A percentile compares a stretch with the other conserved stretches of the same genome.
Evolutionary conservation across 2,329 filamentous ascomycete genomes (phyloP).

Genomic region (Exserohilum turcica): DNA sequence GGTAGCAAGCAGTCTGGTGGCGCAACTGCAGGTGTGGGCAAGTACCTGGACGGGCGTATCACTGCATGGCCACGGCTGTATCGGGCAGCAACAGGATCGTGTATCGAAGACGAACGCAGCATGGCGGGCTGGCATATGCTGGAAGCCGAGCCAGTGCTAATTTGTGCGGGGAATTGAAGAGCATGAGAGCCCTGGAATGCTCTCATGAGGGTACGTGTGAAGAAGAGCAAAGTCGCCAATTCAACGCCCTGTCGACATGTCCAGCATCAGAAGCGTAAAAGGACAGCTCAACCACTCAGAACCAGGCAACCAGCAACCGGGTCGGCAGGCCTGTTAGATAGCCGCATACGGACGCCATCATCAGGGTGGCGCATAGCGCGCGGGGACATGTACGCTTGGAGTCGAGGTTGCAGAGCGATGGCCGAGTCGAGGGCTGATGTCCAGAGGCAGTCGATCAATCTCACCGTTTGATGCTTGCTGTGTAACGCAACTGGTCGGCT

Average conservation of each 20-base stretch:
- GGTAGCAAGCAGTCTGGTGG: conserved; percentile 30
- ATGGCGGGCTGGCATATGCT: background rate
- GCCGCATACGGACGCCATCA: conserved; percentile 31
- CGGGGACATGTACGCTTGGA: conserved; percentile 41
- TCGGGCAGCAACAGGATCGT: conserved; percentile 17
- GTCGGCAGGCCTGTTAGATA: conserved; percentile 29
- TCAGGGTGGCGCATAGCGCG: conserved; percentile 33
- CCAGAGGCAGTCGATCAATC: conserved; percentile 26
- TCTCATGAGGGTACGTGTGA: conserved; percentile 21
- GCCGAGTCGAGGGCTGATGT: conserved; percentile 33
- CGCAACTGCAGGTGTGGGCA: conserved; percentile 36
- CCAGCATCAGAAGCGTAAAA: conserved; percentile 17
- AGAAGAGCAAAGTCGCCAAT: background rate
- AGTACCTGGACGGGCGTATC: conserved; percentile 25
- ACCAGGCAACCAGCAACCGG: conserved; percentile 31
- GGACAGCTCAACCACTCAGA: conserved; percentile 22
- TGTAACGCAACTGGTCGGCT: conserved; percentile 36
- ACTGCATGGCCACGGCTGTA: conserved; percentile 23
- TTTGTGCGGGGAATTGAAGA: conserved; percentile 5
- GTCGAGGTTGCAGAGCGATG: conserved; percentile 39
- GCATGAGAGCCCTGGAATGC: conserved; percentile 3
- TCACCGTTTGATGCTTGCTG: conserved; percentile 40
- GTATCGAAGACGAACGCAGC: conserved; percentile 6
- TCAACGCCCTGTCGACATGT: conserved; percentile 31
- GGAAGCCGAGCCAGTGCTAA: conserved; percentile 1